Conservation (phyloP, 768 basidiomycete genomes). For the Antrodiella citrinella region DNA sequence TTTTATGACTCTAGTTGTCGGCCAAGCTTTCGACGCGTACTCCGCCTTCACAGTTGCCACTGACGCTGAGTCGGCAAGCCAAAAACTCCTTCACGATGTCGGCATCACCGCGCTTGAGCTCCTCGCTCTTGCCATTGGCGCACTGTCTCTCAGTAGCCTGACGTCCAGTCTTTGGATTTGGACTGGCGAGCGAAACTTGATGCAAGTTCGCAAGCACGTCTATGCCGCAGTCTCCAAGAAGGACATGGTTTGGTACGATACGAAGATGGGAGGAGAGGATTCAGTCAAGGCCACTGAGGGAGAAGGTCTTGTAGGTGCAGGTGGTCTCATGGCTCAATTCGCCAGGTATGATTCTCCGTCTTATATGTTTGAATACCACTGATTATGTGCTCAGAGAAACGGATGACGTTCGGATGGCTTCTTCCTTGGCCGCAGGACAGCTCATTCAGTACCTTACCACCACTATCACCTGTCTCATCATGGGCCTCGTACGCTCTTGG, state of each 20-base stretch:
- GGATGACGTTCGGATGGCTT: slow-evolving; percentile 83
- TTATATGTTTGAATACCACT: background rate
- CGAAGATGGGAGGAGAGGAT: slow-evolving; percentile 57
- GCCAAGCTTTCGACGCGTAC: slow-evolving; percentile 69
- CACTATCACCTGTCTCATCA: slow-evolving; percentile 65
- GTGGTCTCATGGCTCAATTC: slow-evolving; percentile 91
- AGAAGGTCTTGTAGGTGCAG: slow-evolving; percentile 62
- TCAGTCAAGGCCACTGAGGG: slow-evolving; percentile 30
- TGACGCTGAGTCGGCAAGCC: slow-evolving; percentile 34
- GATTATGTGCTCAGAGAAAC: slow-evolving; percentile 60
- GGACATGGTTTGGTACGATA: slow-evolving; percentile 89
- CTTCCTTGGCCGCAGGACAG: slow-evolving; percentile 71
- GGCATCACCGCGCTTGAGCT: slow-evolving; percentile 60
- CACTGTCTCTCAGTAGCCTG: slow-evolving; percentile 63
- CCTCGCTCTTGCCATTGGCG: slow-evolving; percentile 54
- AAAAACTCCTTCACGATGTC: slow-evolving; percentile 46
- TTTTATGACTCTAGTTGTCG: slow-evolving; percentile 80
- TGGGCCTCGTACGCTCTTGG: slow-evolving; percentile 77
- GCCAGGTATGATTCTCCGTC: slow-evolving; percentile 46
- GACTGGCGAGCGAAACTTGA: slow-evolving; percentile 74
- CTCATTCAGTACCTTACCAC: slow-evolving; percentile 79
- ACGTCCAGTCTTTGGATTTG: slow-evolving; percentile 82
- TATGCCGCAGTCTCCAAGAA: slow-evolving; percentile 60
- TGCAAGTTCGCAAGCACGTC: slow-evolving; percentile 57
- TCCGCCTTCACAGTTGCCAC: slow-evolving; percentile 43